These are phyloP conservation scores for Flaveria bidentis DNA, from an alignment of 129 eudicot genomes.

Conservation along the genomic window DNA sequence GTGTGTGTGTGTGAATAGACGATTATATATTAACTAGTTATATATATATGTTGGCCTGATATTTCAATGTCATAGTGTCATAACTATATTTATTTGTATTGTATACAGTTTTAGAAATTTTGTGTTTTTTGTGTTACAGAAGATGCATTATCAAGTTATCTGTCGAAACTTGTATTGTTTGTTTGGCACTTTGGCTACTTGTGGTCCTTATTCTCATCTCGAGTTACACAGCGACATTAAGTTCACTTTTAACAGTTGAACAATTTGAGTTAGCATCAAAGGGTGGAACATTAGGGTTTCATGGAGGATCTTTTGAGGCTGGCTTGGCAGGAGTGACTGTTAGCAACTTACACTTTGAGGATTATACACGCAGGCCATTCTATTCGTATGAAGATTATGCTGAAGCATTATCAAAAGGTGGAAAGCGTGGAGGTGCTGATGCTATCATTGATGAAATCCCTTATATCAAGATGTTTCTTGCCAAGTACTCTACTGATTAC, in stretches of 20 bases:
- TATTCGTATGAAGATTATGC: constrained; percentile 27
- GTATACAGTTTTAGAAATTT: too few relatives aligned
- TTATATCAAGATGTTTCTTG: constrained; percentile 45
- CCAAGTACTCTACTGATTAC: constrained; percentile 32
- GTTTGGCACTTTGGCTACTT: constrained; percentile 43
- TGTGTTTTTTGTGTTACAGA: constrained; percentile 6
- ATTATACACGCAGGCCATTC: constrained; percentile 20
- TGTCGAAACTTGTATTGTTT: constrained; percentile 37
- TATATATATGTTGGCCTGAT: too few relatives aligned
- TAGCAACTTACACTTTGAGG: constrained; percentile 33
- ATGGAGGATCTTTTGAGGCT: constrained; percentile 35
- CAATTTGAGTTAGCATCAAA: constrained; percentile 36
- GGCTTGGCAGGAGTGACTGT: constrained; percentile 17
- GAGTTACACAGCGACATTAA: constrained; percentile 57
- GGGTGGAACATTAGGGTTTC: constrained; percentile 39
- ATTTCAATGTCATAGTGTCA: too few relatives aligned
- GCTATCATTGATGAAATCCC: constrained; percentile 49
- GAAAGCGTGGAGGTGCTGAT: constrained; percentile 40
- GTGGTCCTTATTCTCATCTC: constrained; percentile 43
- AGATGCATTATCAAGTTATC: constrained; percentile 33
- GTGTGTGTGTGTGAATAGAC: not conserved
- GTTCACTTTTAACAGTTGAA: constrained; percentile 43
- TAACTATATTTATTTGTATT: too few relatives aligned
- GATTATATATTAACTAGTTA: too few relatives aligned
- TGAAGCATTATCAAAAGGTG: constrained; percentile 40